Base-by-base conservation (phyloP, 2,329 filamentous ascomycete species). In the Penicillium sclerotiorum region DNA sequence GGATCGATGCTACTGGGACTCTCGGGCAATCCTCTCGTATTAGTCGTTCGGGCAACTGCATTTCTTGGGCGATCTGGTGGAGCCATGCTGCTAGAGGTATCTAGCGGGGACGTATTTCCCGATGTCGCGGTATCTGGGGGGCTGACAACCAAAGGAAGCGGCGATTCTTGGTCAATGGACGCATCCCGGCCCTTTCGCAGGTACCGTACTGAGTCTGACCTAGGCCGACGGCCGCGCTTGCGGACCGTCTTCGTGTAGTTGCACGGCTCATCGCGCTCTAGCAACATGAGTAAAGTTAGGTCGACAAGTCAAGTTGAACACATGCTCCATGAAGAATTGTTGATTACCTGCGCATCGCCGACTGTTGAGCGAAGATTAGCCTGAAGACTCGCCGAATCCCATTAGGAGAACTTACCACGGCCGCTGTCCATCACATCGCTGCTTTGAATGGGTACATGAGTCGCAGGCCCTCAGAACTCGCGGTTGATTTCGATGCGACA, bases 351-450 rank as follows among this genome's bases (percentile, higher is more conserved):
- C 41, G 46, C 59, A 62, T 39, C 59, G 53, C 17, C 51, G 56
- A 49, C 59, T 62, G 46, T 13, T 21, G 15, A 20, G 20, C 17
- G 22, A 18, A 43, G 8, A 39, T 53, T 41, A 54, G 44, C 38
- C 32, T 45, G 12, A 36, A 43, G 17, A 36, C 22, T 1, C 18
- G 22, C 15, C 15, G 13, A 28, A 12, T 21, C 17, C 5, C 22
- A 44, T 40, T 8, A 38, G 39, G 25, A 11, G 15, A 17, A 61
- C 71, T 68, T 54, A 77, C 74, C 70, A 76, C 35, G 69, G 69
- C 22, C 49, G 57, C 43, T 72, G 63, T 17, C 75, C 75, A 54
- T 77, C 70, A 49, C 75, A 78, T 30, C 75, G 65, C 5, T 72
- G 73, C 48, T 74, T 64, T 2, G 73, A 75, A 5, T 62, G 57